A percentile compares a stretch with the other conserved stretches of the same genome.
phyloP scores from a whole-genome alignment of 108 stramenopile species.

The Pseudonitzschia multistriata region DNA sequence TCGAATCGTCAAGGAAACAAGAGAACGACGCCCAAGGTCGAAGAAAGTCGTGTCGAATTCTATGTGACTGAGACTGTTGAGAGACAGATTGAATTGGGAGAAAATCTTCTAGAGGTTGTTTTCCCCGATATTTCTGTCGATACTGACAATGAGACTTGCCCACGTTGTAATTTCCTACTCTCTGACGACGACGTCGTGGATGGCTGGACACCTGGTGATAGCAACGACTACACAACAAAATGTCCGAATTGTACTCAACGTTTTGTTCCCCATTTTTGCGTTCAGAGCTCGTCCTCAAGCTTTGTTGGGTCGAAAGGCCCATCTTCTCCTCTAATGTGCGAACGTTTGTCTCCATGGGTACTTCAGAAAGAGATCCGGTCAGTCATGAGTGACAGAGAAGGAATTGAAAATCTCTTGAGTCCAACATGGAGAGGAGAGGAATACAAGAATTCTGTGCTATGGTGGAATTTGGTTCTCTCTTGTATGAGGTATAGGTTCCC shows the following conservation, averaged over 20 bases:
- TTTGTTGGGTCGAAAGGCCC: conserved; percentile 76
- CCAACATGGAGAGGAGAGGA: conserved; percentile 72
- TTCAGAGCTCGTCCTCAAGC: conserved; percentile 68
- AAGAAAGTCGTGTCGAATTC: conserved; percentile 45
- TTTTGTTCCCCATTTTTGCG: conserved; percentile 82
- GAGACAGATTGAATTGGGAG: conserved; percentile 71
- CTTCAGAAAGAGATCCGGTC: conserved; percentile 81
- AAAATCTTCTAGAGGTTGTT: conserved; percentile 79
- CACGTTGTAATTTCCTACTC: conserved; percentile 72
- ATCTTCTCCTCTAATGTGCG: conserved; percentile 76
- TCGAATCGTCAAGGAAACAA: conserved; percentile 23
- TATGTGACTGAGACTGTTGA: conserved; percentile 74
- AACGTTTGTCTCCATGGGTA: conserved; percentile 83
- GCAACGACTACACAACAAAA: conserved; percentile 77
- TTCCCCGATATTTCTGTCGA: conserved; percentile 78
- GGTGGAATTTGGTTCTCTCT: conserved; percentile 84
- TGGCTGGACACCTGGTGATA: conserved; percentile 74
- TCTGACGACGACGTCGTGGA: conserved; percentile 75
- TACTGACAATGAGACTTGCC: conserved; percentile 78
- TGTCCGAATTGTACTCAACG: conserved; percentile 73
- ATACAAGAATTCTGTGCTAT: conserved; percentile 77
- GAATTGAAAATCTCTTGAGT: conserved; percentile 68
- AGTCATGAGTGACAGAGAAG: conserved; percentile 64
- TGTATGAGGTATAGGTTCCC: conserved; percentile 83
- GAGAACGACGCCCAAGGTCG: conserved; percentile 25